Percentiles rank a stretch among this genome's conserved stretches.
Conservation (phyloP, 116 monocot species). For the Posidonia oceanica region DNA sequence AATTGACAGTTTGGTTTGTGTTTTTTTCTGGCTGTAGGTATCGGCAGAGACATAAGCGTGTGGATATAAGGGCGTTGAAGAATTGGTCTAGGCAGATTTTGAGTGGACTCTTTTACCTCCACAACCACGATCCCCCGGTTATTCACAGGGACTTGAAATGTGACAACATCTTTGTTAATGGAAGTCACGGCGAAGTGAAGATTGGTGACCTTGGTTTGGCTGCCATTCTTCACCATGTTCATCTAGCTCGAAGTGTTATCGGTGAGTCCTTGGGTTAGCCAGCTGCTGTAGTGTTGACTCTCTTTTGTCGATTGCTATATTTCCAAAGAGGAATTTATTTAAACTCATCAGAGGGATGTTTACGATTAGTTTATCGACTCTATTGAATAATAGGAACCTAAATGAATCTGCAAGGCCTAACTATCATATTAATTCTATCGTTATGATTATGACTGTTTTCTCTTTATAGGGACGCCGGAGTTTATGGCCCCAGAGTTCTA, state of each 20-base stretch:
- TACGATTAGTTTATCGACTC: no score
- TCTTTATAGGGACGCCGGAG: conserved; percentile 58
- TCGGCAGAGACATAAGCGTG: conserved; percentile 59
- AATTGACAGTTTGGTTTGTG: neutral
- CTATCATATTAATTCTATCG: neutral
- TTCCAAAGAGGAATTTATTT: no score
- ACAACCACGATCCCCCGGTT: conserved; percentile 62
- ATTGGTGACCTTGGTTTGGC: conserved; percentile 77
- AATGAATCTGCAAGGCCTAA: no score
- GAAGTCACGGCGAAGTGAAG: conserved; percentile 72
- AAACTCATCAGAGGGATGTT: no score
- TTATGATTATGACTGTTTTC: neutral
- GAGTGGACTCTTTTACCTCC: conserved; percentile 58
- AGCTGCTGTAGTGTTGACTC: no score
- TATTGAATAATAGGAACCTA: no score
- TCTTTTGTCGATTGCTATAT: no score
- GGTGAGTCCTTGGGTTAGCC: conserved; percentile 11
- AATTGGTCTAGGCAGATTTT: conserved; percentile 79
- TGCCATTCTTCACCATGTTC: conserved; percentile 50
- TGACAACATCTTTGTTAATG: conserved; percentile 78
- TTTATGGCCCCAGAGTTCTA: conserved; percentile 88
- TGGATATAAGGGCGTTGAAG: conserved; percentile 63
- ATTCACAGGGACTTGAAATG: conserved; percentile 83
- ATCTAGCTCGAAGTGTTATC: conserved; percentile 51
- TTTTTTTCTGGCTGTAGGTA: conserved; percentile 26